A percentile compares a stretch with the other conserved stretches of the same genome.
phyloP scores from a whole-genome alignment of 148 eudicot genomes.

The Chenopodium formosanum region DNA sequence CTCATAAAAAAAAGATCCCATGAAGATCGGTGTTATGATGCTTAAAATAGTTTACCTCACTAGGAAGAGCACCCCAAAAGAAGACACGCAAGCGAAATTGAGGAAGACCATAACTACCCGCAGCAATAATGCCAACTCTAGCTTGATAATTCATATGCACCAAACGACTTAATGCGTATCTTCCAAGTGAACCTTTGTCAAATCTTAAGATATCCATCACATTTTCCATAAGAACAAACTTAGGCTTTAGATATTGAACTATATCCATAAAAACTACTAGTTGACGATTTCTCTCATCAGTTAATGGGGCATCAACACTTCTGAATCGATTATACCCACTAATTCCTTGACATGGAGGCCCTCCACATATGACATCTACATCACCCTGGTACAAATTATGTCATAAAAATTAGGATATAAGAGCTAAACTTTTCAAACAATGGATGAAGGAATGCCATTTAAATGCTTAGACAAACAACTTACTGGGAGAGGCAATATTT shows the following conservation, averaged over 20 bases:
- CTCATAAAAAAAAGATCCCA: not conserved
- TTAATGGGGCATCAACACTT: slow-evolving; percentile 61
- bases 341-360: slow-evolving; percentile 99
- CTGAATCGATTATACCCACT: slow-evolving; percentile 88
- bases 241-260: slow-evolving; percentile 78
- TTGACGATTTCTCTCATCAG: slow-evolving; percentile 85
- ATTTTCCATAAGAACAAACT: slow-evolving; percentile 91
- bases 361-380: slow-evolving; percentile 93
- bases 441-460: too few species aligned
- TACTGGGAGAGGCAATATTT: slow-evolving; percentile 84
- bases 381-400: slow-evolving; percentile 53
- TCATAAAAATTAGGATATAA: slow-evolving; percentile 1
- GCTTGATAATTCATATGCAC: slow-evolving; percentile 90
- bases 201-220: slow-evolving; percentile 80
- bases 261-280: slow-evolving; percentile 86
- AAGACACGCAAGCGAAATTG: slow-evolving; percentile 92
- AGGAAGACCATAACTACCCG: slow-evolving; percentile 94
- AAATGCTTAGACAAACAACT: slow-evolving; percentile 27
- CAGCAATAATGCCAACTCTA: slow-evolving; percentile 83
- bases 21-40: not conserved
- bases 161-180: slow-evolving; percentile 90
- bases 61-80: slow-evolving; percentile 86
- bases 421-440: not conserved
- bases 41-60: slow-evolving; percentile 44
- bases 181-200: slow-evolving; percentile 78